Conservation (phyloP, 495 filamentous ascomycete genomes). For the Aspergillus funiculosus region DNA sequence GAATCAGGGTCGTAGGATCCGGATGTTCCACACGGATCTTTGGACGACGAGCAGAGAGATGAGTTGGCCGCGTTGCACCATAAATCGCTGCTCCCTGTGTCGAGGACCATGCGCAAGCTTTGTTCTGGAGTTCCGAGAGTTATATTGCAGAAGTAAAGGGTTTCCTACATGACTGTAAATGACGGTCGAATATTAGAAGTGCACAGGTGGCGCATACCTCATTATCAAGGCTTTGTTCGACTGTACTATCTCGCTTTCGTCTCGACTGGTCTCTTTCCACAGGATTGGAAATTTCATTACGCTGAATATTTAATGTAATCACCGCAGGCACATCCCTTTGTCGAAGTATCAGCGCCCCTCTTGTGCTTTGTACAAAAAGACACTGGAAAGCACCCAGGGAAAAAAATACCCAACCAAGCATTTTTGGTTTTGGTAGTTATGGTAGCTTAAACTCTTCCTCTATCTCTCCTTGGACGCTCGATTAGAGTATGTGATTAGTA, state of each 20-base stretch:
- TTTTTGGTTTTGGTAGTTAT: not conserved
- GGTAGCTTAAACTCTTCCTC: no score
- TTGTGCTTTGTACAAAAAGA: slow-evolving; percentile 17
- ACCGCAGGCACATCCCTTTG: slow-evolving; percentile 33
- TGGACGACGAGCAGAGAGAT: slow-evolving; percentile 45
- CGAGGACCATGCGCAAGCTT: slow-evolving; percentile 60
- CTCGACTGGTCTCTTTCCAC: slow-evolving; percentile 30
- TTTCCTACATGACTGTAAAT: slow-evolving; percentile 24
- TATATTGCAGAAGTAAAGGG: slow-evolving; percentile 65
- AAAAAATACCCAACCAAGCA: not conserved
- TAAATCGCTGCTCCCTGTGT: slow-evolving; percentile 85
- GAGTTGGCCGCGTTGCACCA: slow-evolving; percentile 75
- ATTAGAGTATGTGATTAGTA: no score
- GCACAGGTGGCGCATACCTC: slow-evolving; percentile 29
- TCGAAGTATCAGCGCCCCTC: slow-evolving; percentile 23
- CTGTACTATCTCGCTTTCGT: slow-evolving; percentile 31
- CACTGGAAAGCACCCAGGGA: slow-evolving; percentile 9
- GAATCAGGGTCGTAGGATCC: slow-evolving; percentile 67
- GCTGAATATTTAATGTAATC: slow-evolving; percentile 35
- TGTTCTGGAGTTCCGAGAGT: slow-evolving; percentile 67
- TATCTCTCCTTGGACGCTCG: no score
- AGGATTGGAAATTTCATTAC: slow-evolving; percentile 32
- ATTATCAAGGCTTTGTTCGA: slow-evolving; percentile 37
- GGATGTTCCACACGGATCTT: slow-evolving; percentile 47
- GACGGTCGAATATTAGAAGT: not conserved